Base-by-base conservation (phyloP, 441 rosid species). In the Bocquillonia castaneifolia region DNA sequence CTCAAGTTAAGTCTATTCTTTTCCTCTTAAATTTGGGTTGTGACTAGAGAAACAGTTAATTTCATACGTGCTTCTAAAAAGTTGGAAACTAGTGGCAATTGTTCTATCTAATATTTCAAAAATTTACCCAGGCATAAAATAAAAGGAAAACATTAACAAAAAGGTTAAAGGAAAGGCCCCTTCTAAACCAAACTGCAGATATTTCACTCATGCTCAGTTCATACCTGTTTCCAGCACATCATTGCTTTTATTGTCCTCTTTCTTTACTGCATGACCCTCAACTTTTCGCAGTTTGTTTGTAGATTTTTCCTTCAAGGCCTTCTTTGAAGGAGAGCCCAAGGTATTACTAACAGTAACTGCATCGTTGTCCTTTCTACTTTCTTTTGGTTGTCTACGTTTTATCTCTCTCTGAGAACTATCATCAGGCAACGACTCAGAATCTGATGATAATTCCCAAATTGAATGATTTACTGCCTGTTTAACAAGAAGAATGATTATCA, bases 371-470 rank as follows among this genome's bases (percentile, higher is more conserved):
- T 74, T 73, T 66, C 63, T 80, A 36, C 72, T 75, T 61, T 72
- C 72, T 58, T 72, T 62, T 52, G 63, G 69, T 40, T 63, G 48
- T 73, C 72, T 56, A 59, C 69, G 39, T 79, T 75, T 68, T 22
- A 68, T 65, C 64, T 76, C 74, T 37, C 53, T 73, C 66, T 9
- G 15, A 25, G 62, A 66, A 63, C 66, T 66, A 79, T 67, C 66
- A 45, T 70, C 73, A 54, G 79, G 84, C 72, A 67, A 72, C 64
- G 85, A 79, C 80, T 91, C 97, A 23, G 95, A 85, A 81, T 88
- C 98, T 53, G 93, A 91, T 64, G 96, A 85, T 62, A 88, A 45
- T 45, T 76, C 63, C 81, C 39, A 86, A 52, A 84, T 64, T 61
- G 81, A 74, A 83, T 58, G 76, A 65, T 78, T 67, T 32, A 52